A percentile compares a stretch with the other conserved stretches of the same genome.
These are phyloP conservation scores for Punica granatum DNA, from an alignment of 345 rosid species.

Conservation along the genomic window DNA sequence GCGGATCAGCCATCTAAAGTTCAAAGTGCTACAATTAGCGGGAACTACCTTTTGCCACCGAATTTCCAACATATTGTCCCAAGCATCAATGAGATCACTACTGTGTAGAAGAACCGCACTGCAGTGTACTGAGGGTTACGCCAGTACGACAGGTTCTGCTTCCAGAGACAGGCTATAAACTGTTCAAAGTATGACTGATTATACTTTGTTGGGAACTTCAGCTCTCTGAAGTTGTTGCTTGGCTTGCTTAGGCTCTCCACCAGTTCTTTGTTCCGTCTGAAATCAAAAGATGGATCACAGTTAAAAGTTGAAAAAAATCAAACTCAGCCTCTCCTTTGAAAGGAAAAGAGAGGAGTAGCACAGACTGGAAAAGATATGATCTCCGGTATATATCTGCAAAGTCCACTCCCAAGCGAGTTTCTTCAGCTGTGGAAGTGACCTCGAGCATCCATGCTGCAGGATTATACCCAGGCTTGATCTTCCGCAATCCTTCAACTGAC, in stretches of 20 bases:
- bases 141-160: slow-evolving; percentile 96
- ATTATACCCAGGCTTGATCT: slow-evolving; percentile 71
- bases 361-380: slow-evolving; percentile 72
- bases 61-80: slow-evolving; percentile 97
- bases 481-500: slow-evolving; percentile 82
- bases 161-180: slow-evolving; percentile 90
- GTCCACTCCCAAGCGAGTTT: slow-evolving; percentile 62
- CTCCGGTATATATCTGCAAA: slow-evolving; percentile 80
- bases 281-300: slow-evolving; percentile 12
- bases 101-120: slow-evolving; percentile 92
- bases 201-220: slow-evolving; percentile 78
- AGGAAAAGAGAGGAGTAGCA: slow-evolving; percentile 8
- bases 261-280: slow-evolving; percentile 65
- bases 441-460: slow-evolving; percentile 99
- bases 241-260: slow-evolving; percentile 76
- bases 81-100: slow-evolving; percentile 85
- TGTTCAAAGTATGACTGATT: slow-evolving; percentile 65
- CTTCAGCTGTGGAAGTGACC: slow-evolving; percentile 71
- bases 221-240: slow-evolving; percentile 45
- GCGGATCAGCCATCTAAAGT: too few relatives aligned
- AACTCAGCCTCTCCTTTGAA: not conserved
- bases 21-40: not conserved
- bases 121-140: slow-evolving; percentile 96
- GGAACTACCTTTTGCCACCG: slow-evolving; percentile 65
- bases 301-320: slow-evolving; percentile 10